A percentile compares a stretch with the other conserved stretches of the same genome.
These are phyloP conservation scores for Phtheirospermum japonicum DNA, from an alignment of 257 asterid species.

Conservation along the genomic window DNA sequence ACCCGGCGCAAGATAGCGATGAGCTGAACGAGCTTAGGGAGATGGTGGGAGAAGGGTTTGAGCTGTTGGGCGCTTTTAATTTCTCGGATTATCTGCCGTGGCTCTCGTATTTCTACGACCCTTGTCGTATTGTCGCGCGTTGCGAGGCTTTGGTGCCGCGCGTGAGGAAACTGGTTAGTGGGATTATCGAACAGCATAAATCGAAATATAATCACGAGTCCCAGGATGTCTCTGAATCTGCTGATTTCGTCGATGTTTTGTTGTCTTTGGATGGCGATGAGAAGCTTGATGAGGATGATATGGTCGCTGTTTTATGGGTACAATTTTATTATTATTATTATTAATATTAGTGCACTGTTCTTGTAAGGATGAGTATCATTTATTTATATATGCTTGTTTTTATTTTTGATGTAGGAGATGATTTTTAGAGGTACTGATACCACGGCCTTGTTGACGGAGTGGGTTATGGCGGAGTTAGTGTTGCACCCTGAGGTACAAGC, in stretches of 20 bases:
- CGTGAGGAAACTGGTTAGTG: slow-evolving; percentile 44
- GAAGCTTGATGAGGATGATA: slow-evolving; percentile 67
- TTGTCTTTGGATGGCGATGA: slow-evolving; percentile 68
- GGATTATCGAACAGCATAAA: slow-evolving; percentile 45
- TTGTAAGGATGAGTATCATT: neutral
- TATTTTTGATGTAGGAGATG: slow-evolving; percentile 42
- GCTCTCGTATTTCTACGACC: slow-evolving; percentile 46
- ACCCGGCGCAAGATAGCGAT: slow-evolving; percentile 18
- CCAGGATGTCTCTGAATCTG: neutral
- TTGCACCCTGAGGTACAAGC: slow-evolving; percentile 45
- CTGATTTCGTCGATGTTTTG: slow-evolving; percentile 67
- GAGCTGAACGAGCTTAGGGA: slow-evolving; percentile 38
- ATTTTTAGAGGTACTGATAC: slow-evolving; percentile 56
- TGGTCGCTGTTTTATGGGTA: slow-evolving; percentile 87
- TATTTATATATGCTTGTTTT: neutral
- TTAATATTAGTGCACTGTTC: too few relatives aligned
- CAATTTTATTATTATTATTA: neutral
- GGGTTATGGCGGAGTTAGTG: slow-evolving; percentile 56
- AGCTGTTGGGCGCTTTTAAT: slow-evolving; percentile 56
- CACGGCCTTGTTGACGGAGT: slow-evolving; percentile 56
- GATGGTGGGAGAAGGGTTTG: slow-evolving; percentile 65
- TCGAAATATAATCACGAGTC: too few relatives aligned
- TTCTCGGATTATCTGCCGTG: slow-evolving; percentile 67
- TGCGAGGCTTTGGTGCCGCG: slow-evolving; percentile 48
- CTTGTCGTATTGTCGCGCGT: slow-evolving; percentile 34